These are phyloP conservation scores for Coemansia sp. DNA, from an alignment of 192 early-diverging fungal species.

Conservation along the genomic window DNA sequence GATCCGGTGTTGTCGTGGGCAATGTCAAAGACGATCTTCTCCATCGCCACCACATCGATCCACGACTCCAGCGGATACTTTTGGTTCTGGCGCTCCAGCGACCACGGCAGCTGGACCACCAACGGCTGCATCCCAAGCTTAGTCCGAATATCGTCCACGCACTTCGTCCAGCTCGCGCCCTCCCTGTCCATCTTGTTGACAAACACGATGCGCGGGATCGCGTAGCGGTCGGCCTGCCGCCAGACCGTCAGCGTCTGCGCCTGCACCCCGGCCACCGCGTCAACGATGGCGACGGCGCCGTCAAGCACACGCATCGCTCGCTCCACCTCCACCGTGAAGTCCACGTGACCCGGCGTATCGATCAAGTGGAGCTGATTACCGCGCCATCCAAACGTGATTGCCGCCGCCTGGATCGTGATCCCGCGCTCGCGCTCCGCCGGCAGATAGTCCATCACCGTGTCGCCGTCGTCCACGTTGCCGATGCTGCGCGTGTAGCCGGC, in stretches of 20 bases:
- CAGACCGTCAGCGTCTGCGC: constrained; percentile 97
- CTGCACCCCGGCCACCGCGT: constrained; percentile 94
- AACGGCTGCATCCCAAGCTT: constrained; percentile 66
- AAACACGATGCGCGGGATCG: constrained; percentile 80
- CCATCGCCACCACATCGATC: constrained; percentile 76
- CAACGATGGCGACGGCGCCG: constrained; percentile 88
- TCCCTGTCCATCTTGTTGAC: constrained; percentile 99
- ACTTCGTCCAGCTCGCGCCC: constrained; percentile 49
- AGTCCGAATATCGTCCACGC: constrained; percentile 54
- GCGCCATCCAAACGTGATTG: constrained; percentile 82
- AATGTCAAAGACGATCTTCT: constrained; percentile 24
- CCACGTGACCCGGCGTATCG: constrained; percentile 94
- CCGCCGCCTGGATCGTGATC: constrained; percentile 92
- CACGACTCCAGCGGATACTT: constrained; percentile 58
- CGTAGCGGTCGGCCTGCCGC: constrained; percentile 81
- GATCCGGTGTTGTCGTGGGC: constrained; percentile 20
- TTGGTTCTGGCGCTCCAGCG: neutral
- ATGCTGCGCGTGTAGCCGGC: constrained; percentile 85
- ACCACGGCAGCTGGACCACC: constrained; percentile 71
- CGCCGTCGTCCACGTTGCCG: constrained; percentile 93
- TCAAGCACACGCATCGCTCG: constrained; percentile 90
- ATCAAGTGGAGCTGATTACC: constrained; percentile 85
- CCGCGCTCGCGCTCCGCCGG: constrained; percentile 86
- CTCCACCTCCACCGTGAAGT: constrained; percentile 97
- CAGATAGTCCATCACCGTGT: constrained; percentile 93